Percentiles rank a stretch among this genome's conserved stretches.
phyloP scores from a whole-genome alignment of 768 basidiomycete species.

The Podaxis sp. region DNA sequence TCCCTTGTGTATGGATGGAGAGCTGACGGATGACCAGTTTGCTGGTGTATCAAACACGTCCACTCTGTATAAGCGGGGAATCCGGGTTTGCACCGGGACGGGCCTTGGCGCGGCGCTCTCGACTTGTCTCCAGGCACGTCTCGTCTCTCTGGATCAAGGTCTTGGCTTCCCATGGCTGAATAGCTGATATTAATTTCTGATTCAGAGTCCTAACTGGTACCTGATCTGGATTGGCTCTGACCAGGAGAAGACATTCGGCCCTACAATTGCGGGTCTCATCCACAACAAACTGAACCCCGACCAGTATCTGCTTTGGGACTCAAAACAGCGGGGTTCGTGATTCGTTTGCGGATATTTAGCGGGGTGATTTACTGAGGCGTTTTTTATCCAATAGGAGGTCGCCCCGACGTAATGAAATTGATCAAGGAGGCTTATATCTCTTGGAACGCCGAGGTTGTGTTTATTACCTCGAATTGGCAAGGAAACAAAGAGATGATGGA shows the following conservation, averaged over 20 bases:
- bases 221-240: constrained; percentile 84
- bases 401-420: constrained; percentile 77
- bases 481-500: constrained; percentile 83
- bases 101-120: constrained; percentile 80
- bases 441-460: constrained; percentile 82
- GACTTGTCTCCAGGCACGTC: constrained; percentile 72
- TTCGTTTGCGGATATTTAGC: background rate
- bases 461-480: constrained; percentile 76
- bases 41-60: constrained; percentile 83
- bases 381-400: constrained; percentile 38
- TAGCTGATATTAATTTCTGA: background rate
- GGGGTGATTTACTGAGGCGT: background rate
- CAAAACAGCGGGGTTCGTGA: constrained; percentile 53
- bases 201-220: constrained; percentile 53
- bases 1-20: background rate
- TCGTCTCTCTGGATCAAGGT: background rate
- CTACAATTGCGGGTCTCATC: constrained; percentile 72
- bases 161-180: background rate
- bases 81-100: constrained; percentile 83
- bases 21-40: constrained; percentile 36
- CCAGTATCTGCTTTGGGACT: constrained; percentile 76
- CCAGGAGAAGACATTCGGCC: constrained; percentile 83
- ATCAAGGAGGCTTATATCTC: constrained; percentile 66
- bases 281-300: constrained; percentile 63
- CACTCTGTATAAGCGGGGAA: constrained; percentile 69